Evolutionary conservation across 177 flowering plant genomes (phyloP), one percentile per base, ranked within the genome.

Genomic region (Vitis hybrid): DNA sequence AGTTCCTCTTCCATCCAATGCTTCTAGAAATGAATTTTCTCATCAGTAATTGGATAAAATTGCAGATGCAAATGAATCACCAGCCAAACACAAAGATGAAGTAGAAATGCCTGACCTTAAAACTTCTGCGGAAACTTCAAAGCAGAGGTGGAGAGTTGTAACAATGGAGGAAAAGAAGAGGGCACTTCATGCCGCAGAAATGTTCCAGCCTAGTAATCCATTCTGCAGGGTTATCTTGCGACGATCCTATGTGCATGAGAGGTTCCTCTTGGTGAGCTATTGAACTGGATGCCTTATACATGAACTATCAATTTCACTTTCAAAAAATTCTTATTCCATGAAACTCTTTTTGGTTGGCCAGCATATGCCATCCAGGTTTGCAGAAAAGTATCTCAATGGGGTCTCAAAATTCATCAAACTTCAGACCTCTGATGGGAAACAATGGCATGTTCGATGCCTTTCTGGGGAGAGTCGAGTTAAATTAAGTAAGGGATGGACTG

Each of bases 301-400:
- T 19, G 9, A 9, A 5, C 33, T 60, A 19, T 45, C 16, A 16
- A 12, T 56, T 67, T 49, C 13, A 13, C 16, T 12, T 14, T 11
- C 16, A 21, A 8, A 8, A 10, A 8, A 33, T 69, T n/a, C 2
- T 6, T 60, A 12, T 51, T 16, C 29, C 0, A 26, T 26, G 29
- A 26, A 0, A 26, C 29, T 26, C 22, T n/a, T 22, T 31, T 66
- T 21, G 2, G 3, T 49, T 71, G 21, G 69, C 70, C 81, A 82
- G 85, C 72, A 82, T 33, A 56, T 82, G 66, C 85, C 85, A 65
- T 74, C 78, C 33, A 70, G 77, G 69, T 82, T 82, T 74, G 83
- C 81, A 2, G 79, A 78, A 57, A 82, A 80, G 79, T 53, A 80
- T 60, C 55, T 82, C 13, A 78, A 56, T 57, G 80, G 77, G 31